Percentiles rank a stretch among this genome's conserved stretches.
These are phyloP conservation scores for Trebouxia sp. DNA, from an alignment of 139 green algal species.

Conservation along the genomic window DNA sequence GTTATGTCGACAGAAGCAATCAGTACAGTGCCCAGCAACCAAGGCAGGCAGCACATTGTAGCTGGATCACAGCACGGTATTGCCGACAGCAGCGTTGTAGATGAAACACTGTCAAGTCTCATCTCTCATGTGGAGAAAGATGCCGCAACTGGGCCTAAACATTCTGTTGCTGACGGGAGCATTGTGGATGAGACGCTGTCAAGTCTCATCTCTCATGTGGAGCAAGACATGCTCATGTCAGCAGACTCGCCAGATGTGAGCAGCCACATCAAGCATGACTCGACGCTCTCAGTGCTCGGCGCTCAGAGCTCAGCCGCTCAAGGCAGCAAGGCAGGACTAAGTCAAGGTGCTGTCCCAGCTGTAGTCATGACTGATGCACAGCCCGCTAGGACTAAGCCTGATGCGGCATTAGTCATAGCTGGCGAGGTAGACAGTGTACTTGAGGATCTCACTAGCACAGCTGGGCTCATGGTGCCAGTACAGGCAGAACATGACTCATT, in stretches of 20 bases:
- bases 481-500: neutral
- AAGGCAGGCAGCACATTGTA: neutral
- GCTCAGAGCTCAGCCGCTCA: too few species aligned
- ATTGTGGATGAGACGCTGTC: neutral
- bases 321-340: too few species aligned
- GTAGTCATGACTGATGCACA: neutral
- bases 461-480: neutral
- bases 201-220: neutral
- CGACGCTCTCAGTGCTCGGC: too few species aligned
- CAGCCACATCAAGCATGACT: too few species aligned
- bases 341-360: too few species aligned
- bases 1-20: neutral
- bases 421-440: neutral
- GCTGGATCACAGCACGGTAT: too few species aligned
- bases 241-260: too few species aligned
- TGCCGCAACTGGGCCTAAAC: too few species aligned
- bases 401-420: neutral
- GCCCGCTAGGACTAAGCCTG: neutral
- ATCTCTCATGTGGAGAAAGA: neutral
- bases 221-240: neutral
- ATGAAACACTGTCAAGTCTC: neutral
- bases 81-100: neutral
- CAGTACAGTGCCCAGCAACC: too few species aligned
- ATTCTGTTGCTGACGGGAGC: neutral
- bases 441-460: neutral